Base-by-base conservation (phyloP, 2,329 filamentous ascomycete species). In the Penicillium sp. region DNA sequence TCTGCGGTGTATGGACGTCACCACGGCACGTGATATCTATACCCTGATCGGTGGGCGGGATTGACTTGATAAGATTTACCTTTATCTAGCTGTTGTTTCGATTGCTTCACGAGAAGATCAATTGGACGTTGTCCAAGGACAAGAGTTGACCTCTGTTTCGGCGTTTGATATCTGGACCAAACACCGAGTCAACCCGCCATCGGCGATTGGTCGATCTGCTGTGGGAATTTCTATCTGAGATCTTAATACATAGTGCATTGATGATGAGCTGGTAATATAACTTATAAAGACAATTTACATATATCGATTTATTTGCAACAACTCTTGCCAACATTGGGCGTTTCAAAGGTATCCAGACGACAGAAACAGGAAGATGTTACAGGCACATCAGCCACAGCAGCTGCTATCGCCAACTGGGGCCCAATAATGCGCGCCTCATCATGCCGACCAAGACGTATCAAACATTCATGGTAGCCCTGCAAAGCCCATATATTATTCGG, bases 401-500 rank as follows among this genome's bases (percentile, higher is more conserved):
- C 59, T 1, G 83, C 82, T 54, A 79, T 58, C 55, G 76, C 75
- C 59, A 88, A 65, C 67, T 82, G 78, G 58, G 77, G 70, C 55
- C 72, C 64, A 16, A 85, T 65, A n/a, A 79, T 72, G 4, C 62
- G 65, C 6, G 80, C 81, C 64, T 84, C 81, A 0, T 68, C 73
- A 1, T 52, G 63, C 15, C 78, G 72, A 0, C 82, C 84, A 15
- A 87, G 67, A 56, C 75, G 82, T 4, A 78, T 60, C 46, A 91
- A 67, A 65, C 88, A 89, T 71, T 91, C 88, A 59, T 89, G 81
- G 60, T 85, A 87, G 0, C 88, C 89, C 62, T 89, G 86, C 57
- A 91, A 69, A 5, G 87, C 82, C 89, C 88, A 91, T 0, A 91
- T 83, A 60, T 92, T 91, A 46, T 86, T 86, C 7, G 82, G 86